Evolutionary conservation across 2,329 filamentous ascomycete genomes (phyloP).

Genomic region (Sarocladiaceae sp.): DNA sequence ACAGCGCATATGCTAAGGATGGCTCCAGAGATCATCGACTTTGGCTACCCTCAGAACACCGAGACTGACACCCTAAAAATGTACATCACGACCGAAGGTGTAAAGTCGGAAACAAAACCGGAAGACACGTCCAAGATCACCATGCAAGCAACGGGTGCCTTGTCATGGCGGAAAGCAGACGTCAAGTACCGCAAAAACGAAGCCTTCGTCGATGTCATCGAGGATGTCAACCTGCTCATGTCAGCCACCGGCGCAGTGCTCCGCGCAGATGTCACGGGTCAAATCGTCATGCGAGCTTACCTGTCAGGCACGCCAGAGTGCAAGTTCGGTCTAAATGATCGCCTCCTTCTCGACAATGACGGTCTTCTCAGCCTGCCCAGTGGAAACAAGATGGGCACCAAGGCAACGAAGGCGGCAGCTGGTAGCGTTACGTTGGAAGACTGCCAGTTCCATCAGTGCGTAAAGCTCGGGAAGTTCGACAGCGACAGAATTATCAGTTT

Average conservation of each 20-base stretch:
- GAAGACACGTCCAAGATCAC: slow-evolving; percentile 98
- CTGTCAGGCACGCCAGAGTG: slow-evolving; percentile 95
- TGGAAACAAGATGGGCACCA: slow-evolving; percentile 75
- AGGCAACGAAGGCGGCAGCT: slow-evolving; percentile 91
- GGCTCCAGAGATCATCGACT: slow-evolving; percentile 85
- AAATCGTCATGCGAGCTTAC: slow-evolving; percentile 98
- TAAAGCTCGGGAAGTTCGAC: slow-evolving; percentile 96
- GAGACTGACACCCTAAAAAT: slow-evolving; percentile 98
- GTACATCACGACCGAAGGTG: slow-evolving; percentile 99
- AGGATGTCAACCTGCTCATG: slow-evolving; percentile 98
- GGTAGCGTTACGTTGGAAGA: slow-evolving; percentile 95
- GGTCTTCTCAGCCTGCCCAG: slow-evolving; percentile 61
- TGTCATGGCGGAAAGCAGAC: slow-evolving; percentile 95
- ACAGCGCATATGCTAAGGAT: background rate
- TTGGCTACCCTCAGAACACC: slow-evolving; percentile 98
- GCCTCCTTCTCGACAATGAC: slow-evolving; percentile 81
- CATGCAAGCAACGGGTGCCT: slow-evolving; percentile 95
- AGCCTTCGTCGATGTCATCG: slow-evolving; percentile 98
- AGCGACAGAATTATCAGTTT: slow-evolving; percentile 96
- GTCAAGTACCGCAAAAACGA: slow-evolving; percentile 99
- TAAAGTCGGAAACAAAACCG: slow-evolving; percentile 81
- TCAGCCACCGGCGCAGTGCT: slow-evolving; percentile 95
- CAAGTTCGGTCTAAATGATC: slow-evolving; percentile 97
- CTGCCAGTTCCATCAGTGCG: slow-evolving; percentile 98
- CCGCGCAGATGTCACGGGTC: slow-evolving; percentile 91